phyloP scores from a whole-genome alignment of 345 rosid species.

The Pistacia vera region DNA sequence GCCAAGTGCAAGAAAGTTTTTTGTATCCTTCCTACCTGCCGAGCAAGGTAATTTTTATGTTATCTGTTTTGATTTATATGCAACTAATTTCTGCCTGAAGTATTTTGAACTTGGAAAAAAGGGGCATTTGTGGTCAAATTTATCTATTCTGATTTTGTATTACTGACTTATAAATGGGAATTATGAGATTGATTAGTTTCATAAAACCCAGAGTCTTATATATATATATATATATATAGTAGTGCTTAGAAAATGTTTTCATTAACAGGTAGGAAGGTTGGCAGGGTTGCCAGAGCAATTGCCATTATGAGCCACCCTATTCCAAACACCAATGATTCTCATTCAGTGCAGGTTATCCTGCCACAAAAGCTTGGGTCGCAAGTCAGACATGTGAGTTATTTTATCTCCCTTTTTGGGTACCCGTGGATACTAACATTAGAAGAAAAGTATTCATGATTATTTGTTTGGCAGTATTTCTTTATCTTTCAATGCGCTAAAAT shows the following conservation, averaged over 20 bases:
- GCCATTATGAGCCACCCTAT: conserved; percentile 96
- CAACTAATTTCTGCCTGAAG: not conserved
- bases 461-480: not conserved
- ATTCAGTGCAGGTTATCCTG: conserved; percentile 87
- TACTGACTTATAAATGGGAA: not conserved
- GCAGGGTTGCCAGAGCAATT: conserved; percentile 89
- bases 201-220: not conserved
- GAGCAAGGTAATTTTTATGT: conserved; percentile 58
- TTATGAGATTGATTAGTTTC: not conserved
- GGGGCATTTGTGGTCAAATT: not conserved
- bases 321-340: conserved; percentile 87
- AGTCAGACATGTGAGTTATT: conserved; percentile 72
- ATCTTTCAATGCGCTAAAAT: not conserved
- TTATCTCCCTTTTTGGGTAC: not conserved
- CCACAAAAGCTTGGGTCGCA: conserved; percentile 97
- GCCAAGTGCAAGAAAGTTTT: conserved; percentile 98
- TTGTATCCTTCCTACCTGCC: conserved; percentile 91
- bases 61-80: conserved; percentile 4
- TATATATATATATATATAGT: not conserved
- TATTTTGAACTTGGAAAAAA: not conserved
- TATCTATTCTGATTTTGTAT: not conserved
- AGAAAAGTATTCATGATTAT: too few relatives aligned
- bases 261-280: conserved; percentile 78
- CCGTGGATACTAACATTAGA: too few relatives aligned
- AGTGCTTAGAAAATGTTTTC: not conserved